A percentile compares a stretch with the other conserved stretches of the same genome.
Conservation (phyloP, 2,329 filamentous ascomycete species). For the Pyrenophora graminea region DNA sequence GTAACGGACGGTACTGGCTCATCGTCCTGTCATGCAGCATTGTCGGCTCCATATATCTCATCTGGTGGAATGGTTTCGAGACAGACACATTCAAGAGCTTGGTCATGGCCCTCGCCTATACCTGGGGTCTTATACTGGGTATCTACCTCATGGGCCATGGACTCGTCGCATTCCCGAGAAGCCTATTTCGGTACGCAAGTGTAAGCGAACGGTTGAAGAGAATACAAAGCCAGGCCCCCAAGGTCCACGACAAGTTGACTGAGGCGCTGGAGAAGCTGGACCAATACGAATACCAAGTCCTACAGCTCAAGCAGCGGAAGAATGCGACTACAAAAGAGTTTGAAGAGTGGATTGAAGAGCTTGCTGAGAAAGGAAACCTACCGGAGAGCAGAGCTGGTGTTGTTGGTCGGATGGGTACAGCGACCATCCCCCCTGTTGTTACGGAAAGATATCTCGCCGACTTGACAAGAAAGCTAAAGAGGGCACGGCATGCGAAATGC, state of each 20-base stretch:
- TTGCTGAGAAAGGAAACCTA: slow-evolving; percentile 75
- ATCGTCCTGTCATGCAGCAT: slow-evolving; percentile 73
- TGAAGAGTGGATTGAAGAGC: slow-evolving; percentile 93
- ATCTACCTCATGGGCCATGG: slow-evolving; percentile 99
- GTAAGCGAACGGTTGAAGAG: slow-evolving; percentile 73
- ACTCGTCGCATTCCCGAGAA: slow-evolving; percentile 84
- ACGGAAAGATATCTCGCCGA: slow-evolving; percentile 93
- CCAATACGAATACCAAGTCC: slow-evolving; percentile 78
- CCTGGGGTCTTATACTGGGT: slow-evolving; percentile 86
- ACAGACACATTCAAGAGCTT: slow-evolving; percentile 76
- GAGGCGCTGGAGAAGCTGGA: slow-evolving; percentile 81
- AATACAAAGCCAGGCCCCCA: slow-evolving; percentile 78
- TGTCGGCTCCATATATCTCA: slow-evolving; percentile 79
- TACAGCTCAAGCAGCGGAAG: slow-evolving; percentile 79
- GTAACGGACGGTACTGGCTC: slow-evolving; percentile 86
- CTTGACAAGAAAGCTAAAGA: slow-evolving; percentile 77
- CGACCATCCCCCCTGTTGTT: slow-evolving; percentile 74
- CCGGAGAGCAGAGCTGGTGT: slow-evolving; percentile 60
- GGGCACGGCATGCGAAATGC: slow-evolving; percentile 80
- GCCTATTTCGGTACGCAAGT: slow-evolving; percentile 77
- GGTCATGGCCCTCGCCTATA: slow-evolving; percentile 92
- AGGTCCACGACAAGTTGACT: slow-evolving; percentile 82
- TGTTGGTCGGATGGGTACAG: slow-evolving; percentile 38
- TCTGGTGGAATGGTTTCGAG: slow-evolving; percentile 75
- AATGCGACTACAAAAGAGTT: slow-evolving; percentile 75